Conservation (phyloP, 2,329 filamentous ascomycete species). For the Immersiporthe knoxdaviesiana region DNA sequence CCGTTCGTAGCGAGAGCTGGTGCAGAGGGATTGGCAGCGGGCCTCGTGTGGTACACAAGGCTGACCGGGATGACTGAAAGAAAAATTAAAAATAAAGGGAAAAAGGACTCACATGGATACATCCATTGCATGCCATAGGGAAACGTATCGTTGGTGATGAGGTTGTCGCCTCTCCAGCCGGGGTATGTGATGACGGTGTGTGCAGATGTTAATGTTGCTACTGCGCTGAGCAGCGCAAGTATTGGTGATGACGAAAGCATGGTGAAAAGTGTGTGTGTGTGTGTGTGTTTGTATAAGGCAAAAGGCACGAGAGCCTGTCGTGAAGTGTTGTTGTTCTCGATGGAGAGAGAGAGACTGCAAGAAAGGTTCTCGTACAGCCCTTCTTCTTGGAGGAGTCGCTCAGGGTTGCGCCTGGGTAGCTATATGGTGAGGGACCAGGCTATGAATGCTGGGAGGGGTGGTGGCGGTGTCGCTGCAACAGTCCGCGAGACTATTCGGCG, state of each 20-base stretch:
- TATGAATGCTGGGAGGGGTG: not conserved
- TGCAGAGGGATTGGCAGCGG: not conserved
- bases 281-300: not conserved
- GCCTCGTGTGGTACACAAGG: too few species aligned
- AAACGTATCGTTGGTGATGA: conserved; percentile 75
- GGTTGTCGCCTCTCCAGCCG: conserved; percentile 84
- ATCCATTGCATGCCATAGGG: conserved; percentile 95
- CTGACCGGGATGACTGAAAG: not conserved
- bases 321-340: not conserved
- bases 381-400: not conserved
- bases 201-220: conserved; percentile 56
- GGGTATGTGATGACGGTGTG: conserved; percentile 87
- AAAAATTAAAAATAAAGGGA: not conserved
- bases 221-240: conserved; percentile 50
- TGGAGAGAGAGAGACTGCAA: not conserved
- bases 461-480: not conserved
- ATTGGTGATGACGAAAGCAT: conserved; percentile 52
- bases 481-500: not conserved
- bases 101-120: conserved; percentile 79
- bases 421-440: not conserved
- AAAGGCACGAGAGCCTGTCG: not conserved
- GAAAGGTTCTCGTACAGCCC: not conserved
- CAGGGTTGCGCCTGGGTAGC: not conserved
- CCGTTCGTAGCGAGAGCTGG: not conserved
- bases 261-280: conserved; percentile 32